A percentile compares a stretch with the other conserved stretches of the same genome.
Conservation (phyloP, 805 yeast genomes). For the Saccharomycopsis amapae region DNA sequence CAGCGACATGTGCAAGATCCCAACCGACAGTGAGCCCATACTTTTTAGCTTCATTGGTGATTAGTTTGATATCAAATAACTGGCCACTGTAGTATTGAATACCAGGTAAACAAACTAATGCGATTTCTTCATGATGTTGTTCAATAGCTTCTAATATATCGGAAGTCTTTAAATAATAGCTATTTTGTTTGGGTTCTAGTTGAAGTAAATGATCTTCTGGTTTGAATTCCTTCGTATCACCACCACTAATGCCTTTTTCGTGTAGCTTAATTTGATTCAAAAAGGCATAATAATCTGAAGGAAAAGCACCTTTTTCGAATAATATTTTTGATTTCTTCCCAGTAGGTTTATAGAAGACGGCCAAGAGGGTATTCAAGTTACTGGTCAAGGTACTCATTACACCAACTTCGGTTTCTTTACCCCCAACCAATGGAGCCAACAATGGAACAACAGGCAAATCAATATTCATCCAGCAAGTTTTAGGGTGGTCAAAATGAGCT, state of each 20-base stretch:
- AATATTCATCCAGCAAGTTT: conserved; percentile 75
- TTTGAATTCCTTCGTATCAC: neutral
- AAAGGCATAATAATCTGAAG: conserved; percentile 86
- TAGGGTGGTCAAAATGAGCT: conserved; percentile 71
- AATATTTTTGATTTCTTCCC: conserved; percentile 58
- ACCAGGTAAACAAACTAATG: conserved; percentile 77
- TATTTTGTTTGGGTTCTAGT: conserved; percentile 51
- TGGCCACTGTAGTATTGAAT: conserved; percentile 93
- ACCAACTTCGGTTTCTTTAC: conserved; percentile 68
- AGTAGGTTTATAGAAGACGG: conserved; percentile 67
- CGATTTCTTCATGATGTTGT: conserved; percentile 51
- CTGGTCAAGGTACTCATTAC: conserved; percentile 81
- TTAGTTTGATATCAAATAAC: conserved; percentile 62
- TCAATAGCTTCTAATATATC: conserved; percentile 54
- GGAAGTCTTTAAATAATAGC: conserved; percentile 50
- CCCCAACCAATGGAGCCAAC: conserved; percentile 73
- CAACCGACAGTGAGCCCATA: conserved; percentile 65
- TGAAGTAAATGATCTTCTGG: conserved; percentile 53
- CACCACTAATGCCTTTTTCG: conserved; percentile 33
- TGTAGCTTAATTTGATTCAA: conserved; percentile 61
- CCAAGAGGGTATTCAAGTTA: conserved; percentile 67
- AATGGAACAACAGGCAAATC: conserved; percentile 70
- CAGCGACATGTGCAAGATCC: conserved; percentile 95
- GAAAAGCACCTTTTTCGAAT: conserved; percentile 84
- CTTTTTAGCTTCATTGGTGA: conserved; percentile 56